Conservation (phyloP, 345 rosid genomes). For the Corchorus olitorius region DNA sequence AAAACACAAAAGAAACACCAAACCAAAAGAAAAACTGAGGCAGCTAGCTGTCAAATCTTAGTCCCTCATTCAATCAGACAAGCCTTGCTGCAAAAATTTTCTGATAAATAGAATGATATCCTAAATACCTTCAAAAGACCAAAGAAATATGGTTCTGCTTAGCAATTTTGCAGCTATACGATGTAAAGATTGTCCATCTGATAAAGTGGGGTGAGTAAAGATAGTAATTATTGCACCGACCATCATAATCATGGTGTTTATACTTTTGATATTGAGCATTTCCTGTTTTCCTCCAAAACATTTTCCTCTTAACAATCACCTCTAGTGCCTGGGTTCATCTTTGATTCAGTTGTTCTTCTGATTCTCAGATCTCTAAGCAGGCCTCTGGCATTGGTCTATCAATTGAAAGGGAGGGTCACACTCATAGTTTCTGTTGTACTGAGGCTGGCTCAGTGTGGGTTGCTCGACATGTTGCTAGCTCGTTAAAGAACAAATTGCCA, state of each 20-base stretch:
- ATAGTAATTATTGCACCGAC: background rate
- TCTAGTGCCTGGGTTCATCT: background rate
- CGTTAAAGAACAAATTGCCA: constrained; percentile 45
- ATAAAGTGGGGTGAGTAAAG: background rate
- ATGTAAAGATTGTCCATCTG: background rate
- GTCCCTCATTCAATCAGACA: no score
- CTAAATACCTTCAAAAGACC: background rate
- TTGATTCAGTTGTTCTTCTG: background rate
- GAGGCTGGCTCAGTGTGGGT: constrained; percentile 83
- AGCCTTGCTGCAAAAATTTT: no score
- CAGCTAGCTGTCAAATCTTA: no score
- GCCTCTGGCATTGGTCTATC: constrained; percentile 54
- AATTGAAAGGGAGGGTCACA: constrained; percentile 81
- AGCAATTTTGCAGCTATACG: constrained; percentile 3
- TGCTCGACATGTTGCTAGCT: constrained; percentile 58
- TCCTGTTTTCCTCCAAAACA: background rate
- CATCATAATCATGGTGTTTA: background rate
- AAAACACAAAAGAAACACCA: no score
- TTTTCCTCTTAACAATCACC: background rate
- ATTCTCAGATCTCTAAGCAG: constrained; percentile 57
- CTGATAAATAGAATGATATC: background rate
- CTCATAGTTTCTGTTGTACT: constrained; percentile 70
- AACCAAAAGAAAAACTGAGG: no score
- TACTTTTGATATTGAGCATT: background rate
- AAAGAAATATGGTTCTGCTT: background rate